Evolutionary conservation across 139 green algal genomes (phyloP).

Genomic region (Mesotaenium endlicherianum): DNA sequence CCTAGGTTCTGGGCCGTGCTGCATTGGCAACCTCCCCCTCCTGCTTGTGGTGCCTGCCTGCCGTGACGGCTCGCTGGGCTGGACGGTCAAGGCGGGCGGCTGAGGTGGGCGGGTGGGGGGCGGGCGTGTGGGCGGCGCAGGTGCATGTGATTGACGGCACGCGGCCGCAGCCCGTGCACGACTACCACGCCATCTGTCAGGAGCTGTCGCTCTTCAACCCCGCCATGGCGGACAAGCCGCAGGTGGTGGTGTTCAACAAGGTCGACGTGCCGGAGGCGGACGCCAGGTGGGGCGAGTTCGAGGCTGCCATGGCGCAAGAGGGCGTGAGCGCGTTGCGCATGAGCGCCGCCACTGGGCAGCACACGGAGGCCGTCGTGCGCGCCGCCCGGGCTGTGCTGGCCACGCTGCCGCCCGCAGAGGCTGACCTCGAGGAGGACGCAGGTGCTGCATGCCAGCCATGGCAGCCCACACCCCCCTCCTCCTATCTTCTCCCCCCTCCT

Average conservation of each 20-base stretch:
- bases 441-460: too few relatives aligned
- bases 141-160: conserved; percentile 92
- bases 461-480: too few relatives aligned
- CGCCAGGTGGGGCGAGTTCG: conserved; percentile 34
- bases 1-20: too few relatives aligned
- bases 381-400: conserved; percentile 7
- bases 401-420: neutral
- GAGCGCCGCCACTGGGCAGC: conserved; percentile 40
- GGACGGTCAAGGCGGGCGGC: neutral
- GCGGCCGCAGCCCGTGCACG: conserved; percentile 80
- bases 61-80: neutral
- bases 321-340: conserved; percentile 22
- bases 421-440: too few relatives aligned
- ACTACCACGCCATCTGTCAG: conserved; percentile 80
- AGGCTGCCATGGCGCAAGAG: conserved; percentile 7
- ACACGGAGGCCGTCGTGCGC: conserved; percentile 5
- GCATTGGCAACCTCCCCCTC: neutral
- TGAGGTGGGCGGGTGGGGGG: conserved; percentile 47
- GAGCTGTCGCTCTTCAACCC: conserved; percentile 94
- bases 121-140: neutral
- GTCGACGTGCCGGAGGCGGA: conserved; percentile 68
- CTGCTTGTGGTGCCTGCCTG: neutral
- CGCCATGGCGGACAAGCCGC: conserved; percentile 77
- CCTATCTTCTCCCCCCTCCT: too few relatives aligned
- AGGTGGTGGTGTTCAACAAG: conserved; percentile 83